Conservation (phyloP, 352 stramenopile species). For the Saprolegnia parasitica region DNA sequence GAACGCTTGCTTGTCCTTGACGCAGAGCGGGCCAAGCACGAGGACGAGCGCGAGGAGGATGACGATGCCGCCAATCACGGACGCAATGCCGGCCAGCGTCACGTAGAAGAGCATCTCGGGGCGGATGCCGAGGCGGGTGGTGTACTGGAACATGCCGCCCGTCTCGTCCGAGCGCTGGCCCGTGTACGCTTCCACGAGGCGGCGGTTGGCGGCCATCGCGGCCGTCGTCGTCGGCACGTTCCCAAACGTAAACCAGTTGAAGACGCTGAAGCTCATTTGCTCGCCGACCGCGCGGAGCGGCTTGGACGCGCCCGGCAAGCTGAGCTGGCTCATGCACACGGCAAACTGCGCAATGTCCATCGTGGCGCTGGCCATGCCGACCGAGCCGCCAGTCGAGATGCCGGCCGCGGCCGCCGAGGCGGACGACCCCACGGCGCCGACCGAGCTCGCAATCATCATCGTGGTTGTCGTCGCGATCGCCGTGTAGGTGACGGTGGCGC, state of each 20-base stretch:
- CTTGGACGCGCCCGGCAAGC: slow-evolving; percentile 66
- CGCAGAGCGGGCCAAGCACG: slow-evolving; percentile 54
- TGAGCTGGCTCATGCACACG: slow-evolving; percentile 69
- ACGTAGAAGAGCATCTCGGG: slow-evolving; percentile 81
- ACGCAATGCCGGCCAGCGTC: slow-evolving; percentile 66
- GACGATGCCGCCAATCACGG: slow-evolving; percentile 63
- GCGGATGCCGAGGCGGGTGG: slow-evolving; percentile 59
- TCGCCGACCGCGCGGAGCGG: slow-evolving; percentile 64
- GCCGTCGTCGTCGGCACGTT: slow-evolving; percentile 36
- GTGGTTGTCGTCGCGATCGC: slow-evolving; percentile 21
- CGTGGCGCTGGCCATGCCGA: slow-evolving; percentile 63
- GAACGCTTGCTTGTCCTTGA: slow-evolving; percentile 44
- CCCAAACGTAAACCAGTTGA: slow-evolving; percentile 73
- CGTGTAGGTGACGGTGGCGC: slow-evolving; percentile 18
- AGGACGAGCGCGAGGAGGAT: slow-evolving; percentile 53
- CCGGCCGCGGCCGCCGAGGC: slow-evolving; percentile 45
- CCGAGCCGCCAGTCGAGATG: slow-evolving; percentile 39
- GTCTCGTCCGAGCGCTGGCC: slow-evolving; percentile 30
- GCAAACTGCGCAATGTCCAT: slow-evolving; percentile 78
- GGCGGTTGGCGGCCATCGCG: too few relatives aligned
- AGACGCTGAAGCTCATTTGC: slow-evolving; percentile 64
- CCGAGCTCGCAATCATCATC: slow-evolving; percentile 46
- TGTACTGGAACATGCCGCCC: slow-evolving; percentile 59
- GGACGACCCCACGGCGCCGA: slow-evolving; percentile 35
- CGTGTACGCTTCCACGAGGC: slow-evolving; percentile 8